Base-by-base conservation (phyloP, 2,329 filamentous ascomycete species). In the Stemphylium lycopersici region DNA sequence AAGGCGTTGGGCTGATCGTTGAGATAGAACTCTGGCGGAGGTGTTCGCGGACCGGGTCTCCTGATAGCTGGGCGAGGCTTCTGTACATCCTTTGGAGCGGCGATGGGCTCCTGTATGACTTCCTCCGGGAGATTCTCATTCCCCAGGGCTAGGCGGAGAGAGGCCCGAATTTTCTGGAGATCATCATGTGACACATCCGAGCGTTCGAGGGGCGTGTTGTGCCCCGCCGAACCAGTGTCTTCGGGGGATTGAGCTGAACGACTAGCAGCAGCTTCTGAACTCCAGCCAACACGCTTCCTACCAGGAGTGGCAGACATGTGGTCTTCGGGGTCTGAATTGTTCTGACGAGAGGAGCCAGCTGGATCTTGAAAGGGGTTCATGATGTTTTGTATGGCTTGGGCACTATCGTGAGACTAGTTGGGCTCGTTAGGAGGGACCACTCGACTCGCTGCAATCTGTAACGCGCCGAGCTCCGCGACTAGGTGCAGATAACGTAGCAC, bases 11-110 rank as follows among this genome's bases (percentile, higher is more conserved):
- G 61, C 26, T 77, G 69, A 16, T 72, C 68, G 26, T 67, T 68
- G 29, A 73, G 56, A 41, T 62, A 62, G 38, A 75, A 68, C 52
- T 73, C 66, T n/a, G 69, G 66, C 10, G 72, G 67, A 11, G 71
- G 67, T 12, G 71, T 72, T 16, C 68, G 67, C 13, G 62, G 50
- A 29, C 56, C 61, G 11, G 52, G 34, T 65, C 70, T 74, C 20
- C 72, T 67, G 18, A 77, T 77, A 6, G 73, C 73, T 36, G 74
- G 74, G 20, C 70, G 70, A 34, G 73, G 74, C 42, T 68, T 73
- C 22, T 72, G 69, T 18, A 74, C 63, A 38, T 67, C 63, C 31
- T 60, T 61, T 43, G 58, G 32, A 6, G 51, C 48, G 18, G 52
- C 48, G 26, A 29, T 29, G 40, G 47, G 54, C 55, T 59, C 57